Base-by-base conservation (phyloP, 306 rosid species). In the Vigna angularis region DNA sequence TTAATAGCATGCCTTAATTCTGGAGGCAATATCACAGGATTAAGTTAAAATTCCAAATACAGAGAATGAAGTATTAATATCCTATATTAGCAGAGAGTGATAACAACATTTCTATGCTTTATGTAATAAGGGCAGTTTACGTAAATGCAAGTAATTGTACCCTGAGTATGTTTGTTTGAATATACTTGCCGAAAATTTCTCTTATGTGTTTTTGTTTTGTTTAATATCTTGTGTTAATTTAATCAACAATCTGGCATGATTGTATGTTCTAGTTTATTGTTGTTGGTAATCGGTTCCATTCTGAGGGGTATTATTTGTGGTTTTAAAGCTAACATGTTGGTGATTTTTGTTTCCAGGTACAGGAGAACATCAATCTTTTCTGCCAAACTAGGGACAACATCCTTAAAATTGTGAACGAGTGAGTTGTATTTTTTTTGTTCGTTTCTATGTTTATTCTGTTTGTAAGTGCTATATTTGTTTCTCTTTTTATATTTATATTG, bases 351-450 rank as follows among this genome's bases (percentile, higher is more conserved):
- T 87, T 83, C 72, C 91, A 94, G 98, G 76, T 94, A 72, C 97
- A 87, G 68, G 98, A 94, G 1, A 94, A 90, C 75, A 51, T 90
- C 81, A 86, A 85, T 77, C 98, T 94, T 81, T 87, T 94, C 80
- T 88, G 95, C 85, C 98, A 90, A 86, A 80, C 90, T 34, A 92
- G 97, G 32, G 95, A 90, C 16, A 94, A 89, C 89, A 87, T 94
- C 85, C 74, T 88, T 72, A 90, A 88, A 81, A 90, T 92, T 22
- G 88, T 92, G 94, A 92, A 86, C 14, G 95, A 90, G 98, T 94
- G 89, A 52, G 97, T 84, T 73, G 18, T 67, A 49, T 79, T 77
- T 67, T 70, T 76, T 64, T 72, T 63, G 76, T 77, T 49, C 50
- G 61, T 77, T 81, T 49, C 65, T 13, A 14, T 75, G 34, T 62